These are phyloP conservation scores for Canavalia gladiata DNA, from an alignment of 306 rosid genomes.

Conservation along the genomic window DNA sequence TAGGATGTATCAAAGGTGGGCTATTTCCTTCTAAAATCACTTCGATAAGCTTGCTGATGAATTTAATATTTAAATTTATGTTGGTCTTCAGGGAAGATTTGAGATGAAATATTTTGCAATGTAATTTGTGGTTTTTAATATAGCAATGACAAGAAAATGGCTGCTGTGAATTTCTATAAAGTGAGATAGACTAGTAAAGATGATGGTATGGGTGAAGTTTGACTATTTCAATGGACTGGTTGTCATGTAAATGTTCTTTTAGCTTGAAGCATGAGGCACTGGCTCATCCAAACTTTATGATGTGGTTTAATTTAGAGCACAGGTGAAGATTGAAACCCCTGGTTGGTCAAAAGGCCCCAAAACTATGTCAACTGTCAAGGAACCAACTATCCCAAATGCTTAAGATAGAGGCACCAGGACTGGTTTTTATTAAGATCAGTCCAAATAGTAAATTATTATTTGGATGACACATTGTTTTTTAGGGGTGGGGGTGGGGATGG, in stretches of 20 bases:
- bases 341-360: neutral
- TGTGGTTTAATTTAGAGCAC: slow-evolving; percentile 3
- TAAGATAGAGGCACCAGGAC: slow-evolving; percentile 3
- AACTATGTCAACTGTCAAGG: slow-evolving; percentile 17
- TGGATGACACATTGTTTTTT: neutral
- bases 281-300: slow-evolving; percentile 17
- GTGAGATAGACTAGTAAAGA: slow-evolving; percentile 17
- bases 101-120: slow-evolving; percentile 5
- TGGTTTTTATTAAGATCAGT: neutral
- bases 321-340: slow-evolving; percentile 9
- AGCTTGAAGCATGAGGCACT: slow-evolving; percentile 30
- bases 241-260: slow-evolving; percentile 30
- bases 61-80: slow-evolving; percentile 3
- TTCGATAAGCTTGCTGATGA: slow-evolving; percentile 20
- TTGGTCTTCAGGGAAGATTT: slow-evolving; percentile 4
- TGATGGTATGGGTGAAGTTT: slow-evolving; percentile 13
- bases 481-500: too few species aligned
- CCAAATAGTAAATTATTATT: neutral
- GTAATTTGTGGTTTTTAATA: slow-evolving; percentile 19
- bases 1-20: neutral
- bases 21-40: slow-evolving; percentile 2
- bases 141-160: neutral
- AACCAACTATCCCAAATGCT: slow-evolving; percentile 2
- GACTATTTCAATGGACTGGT: neutral
- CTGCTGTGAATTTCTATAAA: slow-evolving; percentile 25